Base-by-base conservation (phyloP, 2,329 filamentous ascomycete species). In the Onygenales sp. region DNA sequence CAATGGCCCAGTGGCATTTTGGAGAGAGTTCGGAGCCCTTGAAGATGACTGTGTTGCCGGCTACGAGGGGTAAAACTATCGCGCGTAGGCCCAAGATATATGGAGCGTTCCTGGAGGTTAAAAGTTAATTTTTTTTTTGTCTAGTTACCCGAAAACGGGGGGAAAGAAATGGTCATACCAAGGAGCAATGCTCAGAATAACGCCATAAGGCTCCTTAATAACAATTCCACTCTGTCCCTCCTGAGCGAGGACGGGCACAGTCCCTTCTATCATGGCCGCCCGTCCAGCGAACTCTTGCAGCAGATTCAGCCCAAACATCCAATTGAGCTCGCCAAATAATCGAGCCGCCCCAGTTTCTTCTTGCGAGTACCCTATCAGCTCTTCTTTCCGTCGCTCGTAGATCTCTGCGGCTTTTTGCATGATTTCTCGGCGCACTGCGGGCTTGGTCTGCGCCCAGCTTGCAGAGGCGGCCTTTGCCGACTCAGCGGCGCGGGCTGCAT, bases 181-280 rank as follows among this genome's bases (percentile, higher is more conserved):
- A 8, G 89, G 87, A 2, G 86, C 87, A 67, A 94, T 89, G 2
- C 82, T 84, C 33, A 94, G 72, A 13, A 91, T 77, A 7, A 93
- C 88, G 1, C 89, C 89, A 61, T 82, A 89, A 0, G 89, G 88
- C 69, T 91, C 86, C 64, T 83, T 85, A 58, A 84, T 70, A 3
- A 94, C 72, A 59, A 93, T 73, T 0, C 83, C 87, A 48, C 71
- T 75, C 27, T 76, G 75, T 0, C 75, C 77, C 39, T 80, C 74
- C 13, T 79, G 62, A 11, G 65, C 66, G 17, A 74, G 72, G 2
- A 68, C 68, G 0, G 78, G 79, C 14, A 79, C 75, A 8, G 65
- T 63, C 1, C 79, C 79, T 60, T 72, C 71, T 11, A 81, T 69
- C 2, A 67, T 67, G 6, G 72, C 64, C 31, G 78, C 69, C 44